Conservation (phyloP, 1,284 basidiomycete genomes). For the Fomitopsis betulina region DNA sequence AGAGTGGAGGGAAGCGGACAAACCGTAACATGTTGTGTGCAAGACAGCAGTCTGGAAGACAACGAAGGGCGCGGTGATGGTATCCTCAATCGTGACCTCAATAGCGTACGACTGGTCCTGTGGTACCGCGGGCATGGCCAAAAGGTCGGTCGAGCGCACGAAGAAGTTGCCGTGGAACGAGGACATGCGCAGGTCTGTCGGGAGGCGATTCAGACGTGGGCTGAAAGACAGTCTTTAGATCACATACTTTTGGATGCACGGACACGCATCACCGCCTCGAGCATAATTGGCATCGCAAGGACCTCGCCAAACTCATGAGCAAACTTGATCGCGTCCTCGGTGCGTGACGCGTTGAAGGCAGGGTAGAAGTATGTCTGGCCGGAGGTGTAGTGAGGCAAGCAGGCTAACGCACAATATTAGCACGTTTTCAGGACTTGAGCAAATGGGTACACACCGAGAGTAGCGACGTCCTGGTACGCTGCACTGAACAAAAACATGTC, state of each 20-base stretch:
- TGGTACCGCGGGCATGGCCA: slow-evolving; percentile 95
- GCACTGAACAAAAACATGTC: slow-evolving; percentile 99
- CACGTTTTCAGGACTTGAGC: background rate
- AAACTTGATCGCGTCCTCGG: slow-evolving; percentile 97
- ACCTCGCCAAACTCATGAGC: slow-evolving; percentile 96
- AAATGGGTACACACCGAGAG: slow-evolving; percentile 52
- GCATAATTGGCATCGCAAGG: slow-evolving; percentile 90
- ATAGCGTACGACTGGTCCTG: slow-evolving; percentile 97
- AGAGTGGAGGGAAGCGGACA: slow-evolving; percentile 13
- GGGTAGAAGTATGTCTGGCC: slow-evolving; percentile 99
- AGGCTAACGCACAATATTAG: slow-evolving; percentile 46
- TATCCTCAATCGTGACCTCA: slow-evolving; percentile 97
- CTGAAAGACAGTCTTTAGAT: background rate
- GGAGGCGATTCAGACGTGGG: slow-evolving; percentile 1
- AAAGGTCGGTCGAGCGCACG: slow-evolving; percentile 94
- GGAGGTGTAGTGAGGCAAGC: slow-evolving; percentile 94
- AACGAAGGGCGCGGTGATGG: slow-evolving; percentile 87
- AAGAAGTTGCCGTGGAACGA: slow-evolving; percentile 99
- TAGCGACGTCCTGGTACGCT: slow-evolving; percentile 94
- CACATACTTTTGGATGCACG: slow-evolving; percentile 82
- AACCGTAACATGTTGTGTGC: slow-evolving; percentile 94
- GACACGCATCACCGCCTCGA: slow-evolving; percentile 97
- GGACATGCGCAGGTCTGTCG: slow-evolving; percentile 85
- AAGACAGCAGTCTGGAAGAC: slow-evolving; percentile 96
- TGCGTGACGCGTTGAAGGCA: slow-evolving; percentile 91